Base-by-base conservation (phyloP, 768 basidiomycete species). In the Boletellus emodensis region DNA sequence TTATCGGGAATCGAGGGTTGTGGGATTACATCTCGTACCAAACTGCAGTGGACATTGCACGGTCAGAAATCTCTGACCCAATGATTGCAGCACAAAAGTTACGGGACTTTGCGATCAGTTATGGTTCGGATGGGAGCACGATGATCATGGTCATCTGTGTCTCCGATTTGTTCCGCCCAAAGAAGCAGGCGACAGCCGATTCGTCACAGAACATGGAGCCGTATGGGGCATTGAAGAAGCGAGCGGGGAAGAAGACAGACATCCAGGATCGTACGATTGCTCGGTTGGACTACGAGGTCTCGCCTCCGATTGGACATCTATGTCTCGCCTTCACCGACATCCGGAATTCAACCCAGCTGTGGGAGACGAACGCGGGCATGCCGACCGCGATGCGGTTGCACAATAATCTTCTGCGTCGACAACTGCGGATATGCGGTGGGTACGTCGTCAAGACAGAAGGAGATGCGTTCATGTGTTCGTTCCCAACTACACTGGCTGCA, bases 371-470 rank as follows among this genome's bases (percentile, higher is more conserved):
- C 60, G 82, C 87, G 0, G 94, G 94, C 3, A 99, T 98, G 94
- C 83, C 87, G 18, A 87, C 86, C 0, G 94, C 94, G 3, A 94
- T 96, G 78, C 82, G 84, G 24, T 69, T 93, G 57, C 96, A 99
- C 71, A 94, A 98, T 65, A 77, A 72, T 44, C 75, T 97, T 20
- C 77, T 98, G 40, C 84, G 96, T 18, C 80, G 94, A 6, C 84
- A 87, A 53, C 73, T 97, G 30, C 83, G 95, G 26, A 76, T 87
- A 37, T 94, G 94, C 60, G 94, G 94, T 26, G 96, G 96, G 1
- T 99, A 98, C 67, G 93, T 97, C 71, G 95, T 98, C 62, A 99
- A 99, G 72, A 99, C 96, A 11, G 96, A 99, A 84, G 96, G 96
- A 26, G 96, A 98, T 62, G 85, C 95, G 1, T 99, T 99, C 75